A percentile compares a stretch with the other conserved stretches of the same genome.
phyloP scores from a whole-genome alignment of 208 protist species.

The Acanthamoeba polyphaga region DNA sequence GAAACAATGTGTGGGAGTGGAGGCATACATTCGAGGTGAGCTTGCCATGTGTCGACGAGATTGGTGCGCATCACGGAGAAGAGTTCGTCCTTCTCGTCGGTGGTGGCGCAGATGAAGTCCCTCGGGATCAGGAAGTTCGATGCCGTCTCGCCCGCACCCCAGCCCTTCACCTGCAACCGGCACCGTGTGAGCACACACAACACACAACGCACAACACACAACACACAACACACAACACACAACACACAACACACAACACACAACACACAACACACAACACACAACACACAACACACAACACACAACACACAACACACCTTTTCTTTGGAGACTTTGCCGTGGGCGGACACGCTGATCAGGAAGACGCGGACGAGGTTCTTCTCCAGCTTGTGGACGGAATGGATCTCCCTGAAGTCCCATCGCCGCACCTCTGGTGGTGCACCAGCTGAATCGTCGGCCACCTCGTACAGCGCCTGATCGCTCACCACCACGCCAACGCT shows the following conservation, averaged over 20 bases:
- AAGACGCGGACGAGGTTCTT: constrained; percentile 45
- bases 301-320: neutral
- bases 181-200: neutral
- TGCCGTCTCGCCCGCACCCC: constrained; percentile 53
- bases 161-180: constrained; percentile 25
- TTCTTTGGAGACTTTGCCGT: constrained; percentile 28
- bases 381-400: constrained; percentile 15
- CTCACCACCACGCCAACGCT: constrained; percentile 9
- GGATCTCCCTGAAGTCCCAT: constrained; percentile 16
- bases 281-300: neutral
- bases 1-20: too few species aligned
- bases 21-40: neutral
- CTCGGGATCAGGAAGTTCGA: constrained; percentile 54
- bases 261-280: neutral
- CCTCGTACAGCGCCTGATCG: constrained; percentile 39
- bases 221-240: neutral
- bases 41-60: constrained; percentile 33
- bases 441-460: too few species aligned
- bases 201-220: neutral
- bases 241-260: neutral
- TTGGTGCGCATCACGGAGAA: constrained; percentile 11
- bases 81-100: constrained; percentile 5
- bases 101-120: neutral
- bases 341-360: neutral
- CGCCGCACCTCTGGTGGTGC: neutral